A percentile compares a stretch with the other conserved stretches of the same genome.
Conservation (phyloP, 2,329 filamentous ascomycete species). For the Epichloe brachyelytri region DNA sequence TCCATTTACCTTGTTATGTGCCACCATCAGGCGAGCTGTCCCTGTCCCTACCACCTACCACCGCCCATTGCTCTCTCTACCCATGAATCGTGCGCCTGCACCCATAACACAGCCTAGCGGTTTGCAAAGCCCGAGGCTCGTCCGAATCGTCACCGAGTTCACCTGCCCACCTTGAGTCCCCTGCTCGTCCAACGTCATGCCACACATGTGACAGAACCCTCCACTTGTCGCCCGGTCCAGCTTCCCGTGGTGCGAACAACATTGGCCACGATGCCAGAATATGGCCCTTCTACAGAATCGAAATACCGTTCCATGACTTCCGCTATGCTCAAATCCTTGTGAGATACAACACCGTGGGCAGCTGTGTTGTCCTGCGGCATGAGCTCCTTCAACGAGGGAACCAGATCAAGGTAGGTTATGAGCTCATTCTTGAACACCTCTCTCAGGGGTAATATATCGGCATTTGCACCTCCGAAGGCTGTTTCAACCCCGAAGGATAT, state of each 20-base stretch:
- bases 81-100: constrained; percentile 53
- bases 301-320: constrained; percentile 86
- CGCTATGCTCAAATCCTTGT: constrained; percentile 77
- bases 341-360: constrained; percentile 38
- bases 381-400: constrained; percentile 38
- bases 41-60: neutral
- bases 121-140: constrained; percentile 11
- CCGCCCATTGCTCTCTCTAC: constrained; percentile 15
- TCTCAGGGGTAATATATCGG: constrained; percentile 61
- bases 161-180: constrained; percentile 50
- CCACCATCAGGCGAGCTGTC: neutral
- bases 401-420: constrained; percentile 46
- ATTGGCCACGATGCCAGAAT: constrained; percentile 86
- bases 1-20: neutral
- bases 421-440: constrained; percentile 80
- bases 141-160: constrained; percentile 38
- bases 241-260: constrained; percentile 86
- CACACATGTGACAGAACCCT: constrained; percentile 53
- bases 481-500: constrained; percentile 8
- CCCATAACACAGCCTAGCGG: constrained; percentile 52
- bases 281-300: constrained; percentile 63
- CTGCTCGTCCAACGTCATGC: constrained; percentile 48
- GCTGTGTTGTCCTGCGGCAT: constrained; percentile 24
- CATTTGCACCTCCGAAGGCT: constrained; percentile 15
- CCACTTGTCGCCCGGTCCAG: constrained; percentile 39